These are phyloP conservation scores for Trichoderma cornu-damae DNA, from an alignment of 2,329 filamentous ascomycete genomes.

Conservation along the genomic window DNA sequence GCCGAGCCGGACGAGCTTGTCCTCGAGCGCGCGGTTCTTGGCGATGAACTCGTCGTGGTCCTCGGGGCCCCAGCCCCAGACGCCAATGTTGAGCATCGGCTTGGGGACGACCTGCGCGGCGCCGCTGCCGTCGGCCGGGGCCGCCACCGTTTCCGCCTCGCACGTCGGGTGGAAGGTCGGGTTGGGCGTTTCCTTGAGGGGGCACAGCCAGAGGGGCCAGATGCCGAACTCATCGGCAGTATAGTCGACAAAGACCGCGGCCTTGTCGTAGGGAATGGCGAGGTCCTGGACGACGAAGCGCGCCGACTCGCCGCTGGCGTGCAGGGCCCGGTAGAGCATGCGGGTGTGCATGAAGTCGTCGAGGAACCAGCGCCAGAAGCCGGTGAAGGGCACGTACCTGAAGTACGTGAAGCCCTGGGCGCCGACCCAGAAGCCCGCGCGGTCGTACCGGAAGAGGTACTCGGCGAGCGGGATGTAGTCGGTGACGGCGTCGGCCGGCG, in stretches of 20 bases:
- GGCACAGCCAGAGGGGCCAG: conserved; percentile 58
- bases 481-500: conserved; percentile 14
- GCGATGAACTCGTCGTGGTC: conserved; percentile 55
- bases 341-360: conserved; percentile 70
- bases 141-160: conserved; percentile 26
- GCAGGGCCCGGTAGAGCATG: conserved; percentile 68
- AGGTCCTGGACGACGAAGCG: conserved; percentile 67
- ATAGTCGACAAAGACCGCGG: conserved; percentile 52
- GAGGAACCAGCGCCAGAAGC: conserved; percentile 60
- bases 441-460: conserved; percentile 73
- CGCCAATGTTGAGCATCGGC: conserved; percentile 58
- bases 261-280: conserved; percentile 49
- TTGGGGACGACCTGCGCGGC: conserved; percentile 22
- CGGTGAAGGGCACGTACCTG: conserved; percentile 57
- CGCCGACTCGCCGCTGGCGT: conserved; percentile 59
- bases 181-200: conserved; percentile 42
- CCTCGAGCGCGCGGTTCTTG: conserved; percentile 67
- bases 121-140: conserved; percentile 16
- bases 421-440: conserved; percentile 71
- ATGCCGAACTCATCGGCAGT: conserved; percentile 46
- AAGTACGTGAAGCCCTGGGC: conserved; percentile 63
- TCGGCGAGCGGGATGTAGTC: conserved; percentile 64
- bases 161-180: conserved; percentile 53
- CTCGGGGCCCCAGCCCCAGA: conserved; percentile 72
- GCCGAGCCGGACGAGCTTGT: conserved; percentile 60